Conservation (phyloP, 2,329 filamentous ascomycete genomes). For the Trichophaea hybrida region DNA sequence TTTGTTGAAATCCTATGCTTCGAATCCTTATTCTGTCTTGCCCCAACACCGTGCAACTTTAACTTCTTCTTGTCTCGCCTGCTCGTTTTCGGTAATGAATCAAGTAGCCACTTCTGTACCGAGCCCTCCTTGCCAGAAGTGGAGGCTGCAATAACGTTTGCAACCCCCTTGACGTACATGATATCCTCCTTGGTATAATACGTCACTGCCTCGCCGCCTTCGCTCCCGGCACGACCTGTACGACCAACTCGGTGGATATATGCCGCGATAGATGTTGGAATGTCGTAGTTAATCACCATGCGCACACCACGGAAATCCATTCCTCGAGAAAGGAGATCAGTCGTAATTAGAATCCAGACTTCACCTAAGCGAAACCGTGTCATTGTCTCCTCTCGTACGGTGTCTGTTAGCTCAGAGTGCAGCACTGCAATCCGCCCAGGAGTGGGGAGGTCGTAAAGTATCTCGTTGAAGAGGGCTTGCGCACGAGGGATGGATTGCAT, state of each 20-base stretch:
- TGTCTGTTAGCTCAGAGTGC: constrained; percentile 70
- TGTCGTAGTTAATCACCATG: constrained; percentile 94
- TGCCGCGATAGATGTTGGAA: constrained; percentile 73
- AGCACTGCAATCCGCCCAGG: constrained; percentile 74
- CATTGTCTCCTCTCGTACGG: constrained; percentile 66
- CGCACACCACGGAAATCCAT: constrained; percentile 93
- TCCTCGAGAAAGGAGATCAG: constrained; percentile 78
- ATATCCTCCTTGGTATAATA: constrained; percentile 95
- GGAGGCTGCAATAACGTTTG: constrained; percentile 76
- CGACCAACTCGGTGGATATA: constrained; percentile 91
- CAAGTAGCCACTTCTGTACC: constrained; percentile 73
- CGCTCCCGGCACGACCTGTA: constrained; percentile 74
- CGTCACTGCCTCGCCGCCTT: constrained; percentile 80
- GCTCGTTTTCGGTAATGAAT: constrained; percentile 66
- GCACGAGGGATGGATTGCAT: constrained; percentile 91
- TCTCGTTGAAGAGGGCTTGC: constrained; percentile 70
- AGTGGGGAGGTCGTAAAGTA: constrained; percentile 84
- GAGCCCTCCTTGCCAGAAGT: constrained; percentile 41
- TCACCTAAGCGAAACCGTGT: constrained; percentile 78
- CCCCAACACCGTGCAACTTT: constrained; percentile 68
- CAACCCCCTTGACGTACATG: constrained; percentile 74
- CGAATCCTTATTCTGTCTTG: constrained; percentile 37
- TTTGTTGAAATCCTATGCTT: constrained; percentile 65
- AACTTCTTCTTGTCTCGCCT: constrained; percentile 75
- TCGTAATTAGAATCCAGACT: constrained; percentile 93